Evolutionary conservation across 148 eudicot genomes (phyloP).

Genomic region (Amaranthus hypochondriacus): DNA sequence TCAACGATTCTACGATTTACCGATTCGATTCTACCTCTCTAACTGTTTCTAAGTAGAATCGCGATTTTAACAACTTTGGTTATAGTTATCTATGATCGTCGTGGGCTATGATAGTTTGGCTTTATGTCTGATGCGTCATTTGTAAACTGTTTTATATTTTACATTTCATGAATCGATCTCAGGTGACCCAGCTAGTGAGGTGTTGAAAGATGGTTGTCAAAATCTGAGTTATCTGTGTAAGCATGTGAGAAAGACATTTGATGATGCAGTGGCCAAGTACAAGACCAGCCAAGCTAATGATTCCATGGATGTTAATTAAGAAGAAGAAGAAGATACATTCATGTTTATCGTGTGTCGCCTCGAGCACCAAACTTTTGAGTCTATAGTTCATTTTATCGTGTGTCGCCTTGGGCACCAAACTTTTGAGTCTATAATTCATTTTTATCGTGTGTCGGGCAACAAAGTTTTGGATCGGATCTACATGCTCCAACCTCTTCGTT

Average conservation of each 20-base stretch:
- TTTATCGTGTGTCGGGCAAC: neutral
- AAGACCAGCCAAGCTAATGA: conserved; percentile 25
- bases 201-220: conserved; percentile 59
- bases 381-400: neutral
- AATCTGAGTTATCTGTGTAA: conserved; percentile 52
- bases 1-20: no score
- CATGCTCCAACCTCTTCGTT: neutral
- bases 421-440: neutral
- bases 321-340: neutral
- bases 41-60: no score
- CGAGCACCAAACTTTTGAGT: neutral
- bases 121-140: neutral
- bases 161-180: conserved; percentile 8
- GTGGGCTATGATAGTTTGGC: neutral
- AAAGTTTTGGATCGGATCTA: neutral
- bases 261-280: conserved; percentile 47
- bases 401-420: neutral
- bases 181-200: conserved; percentile 70
- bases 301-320: conserved; percentile 25
- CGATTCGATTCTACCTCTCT: no score
- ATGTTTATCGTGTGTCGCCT: neutral
- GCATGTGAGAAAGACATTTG: conserved; percentile 59
- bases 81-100: neutral
- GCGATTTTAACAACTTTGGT: no score
- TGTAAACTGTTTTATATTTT: neutral